Conservation (phyloP, 257 asterid genomes). For the Thymus mandschuricus region DNA sequence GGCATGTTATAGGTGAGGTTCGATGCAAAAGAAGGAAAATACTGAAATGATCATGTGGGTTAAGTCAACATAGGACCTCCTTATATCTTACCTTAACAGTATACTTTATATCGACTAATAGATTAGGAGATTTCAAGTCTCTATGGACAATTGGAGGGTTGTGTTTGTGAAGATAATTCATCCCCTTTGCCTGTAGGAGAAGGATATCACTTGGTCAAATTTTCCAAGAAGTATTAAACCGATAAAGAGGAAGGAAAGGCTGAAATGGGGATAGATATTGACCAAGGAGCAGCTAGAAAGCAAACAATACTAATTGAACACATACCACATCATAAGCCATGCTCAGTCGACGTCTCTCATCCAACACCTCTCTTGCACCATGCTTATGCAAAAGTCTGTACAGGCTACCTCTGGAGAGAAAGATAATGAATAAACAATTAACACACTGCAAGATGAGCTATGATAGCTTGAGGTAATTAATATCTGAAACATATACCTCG, state of each 20-base stretch:
- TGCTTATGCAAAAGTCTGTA: constrained; percentile 79
- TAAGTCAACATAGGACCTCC: too few relatives aligned
- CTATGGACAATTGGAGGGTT: constrained; percentile 95
- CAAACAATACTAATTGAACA: constrained; percentile 7
- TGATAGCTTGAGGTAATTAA: constrained; percentile 17
- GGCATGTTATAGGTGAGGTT: constrained; percentile 32
- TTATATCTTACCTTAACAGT: constrained; percentile 79
- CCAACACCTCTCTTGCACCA: constrained; percentile 73
- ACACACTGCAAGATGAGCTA: constrained; percentile 22
- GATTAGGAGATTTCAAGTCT: constrained; percentile 97
- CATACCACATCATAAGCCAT: constrained; percentile 94
- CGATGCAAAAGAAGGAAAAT: neutral
- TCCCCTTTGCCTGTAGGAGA: constrained; percentile 84
- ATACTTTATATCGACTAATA: constrained; percentile 85
- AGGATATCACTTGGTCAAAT: neutral
- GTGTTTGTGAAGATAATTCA: constrained; percentile 91
- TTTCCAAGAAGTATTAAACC: neutral
- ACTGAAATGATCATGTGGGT: neutral
- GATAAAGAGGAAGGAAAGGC: neutral
- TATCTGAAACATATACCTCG: constrained; percentile 53
- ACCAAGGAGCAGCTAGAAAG: neutral
- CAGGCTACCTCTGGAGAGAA: constrained; percentile 83
- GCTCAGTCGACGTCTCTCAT: constrained; percentile 79
- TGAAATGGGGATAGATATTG: constrained; percentile 3
- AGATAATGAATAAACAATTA: constrained; percentile 23